Base-by-base conservation (phyloP, 352 stramenopile genomes). In the Phytophthora syringae region DNA sequence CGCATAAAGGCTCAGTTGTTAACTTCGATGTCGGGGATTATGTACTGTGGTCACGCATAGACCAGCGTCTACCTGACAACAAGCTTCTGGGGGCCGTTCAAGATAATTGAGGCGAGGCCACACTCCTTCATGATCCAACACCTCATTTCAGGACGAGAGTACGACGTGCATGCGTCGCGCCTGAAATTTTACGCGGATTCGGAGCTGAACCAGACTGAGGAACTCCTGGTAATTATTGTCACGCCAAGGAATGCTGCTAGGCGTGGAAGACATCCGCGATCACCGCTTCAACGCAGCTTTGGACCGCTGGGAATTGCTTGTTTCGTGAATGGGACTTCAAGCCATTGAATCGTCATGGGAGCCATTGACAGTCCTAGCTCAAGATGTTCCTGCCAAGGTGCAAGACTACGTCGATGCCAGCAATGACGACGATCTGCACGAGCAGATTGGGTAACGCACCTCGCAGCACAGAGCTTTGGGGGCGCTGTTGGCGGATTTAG, bases 1-100 rank as follows among this genome's bases (percentile, higher is more conserved):
- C n/a, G n/a, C 12, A 34, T 22, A 24, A 65, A 32, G 45, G n/a
- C 5, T 42, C 6, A 11, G 16, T 22, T 24, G 44, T 20, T 40
- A 68, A 61, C 40, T 68, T 54, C 37, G 18, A 24, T 2, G 52
- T 63, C 15, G 60, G 52, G n/a, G 60, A 64, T 43, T 63, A 44
- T 28, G 60, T 64, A 12, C 39, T 69, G 2, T 69, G 52, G 60
- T 69, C 51, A 10, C 15, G 52, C 7, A 52, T 69, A 7, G 52
- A 64, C 42, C 13, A 27, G 24, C 28, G 60, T 6, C 44, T 69
- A n/a, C 11, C 60, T 6, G 22, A 30, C 5, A 22, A 45, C 52
- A 69, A 69, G 30, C 43, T 69, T 3, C 12, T 64, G 3, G 52
- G 18, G 60, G 15, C 52, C 52, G 4, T 69, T 69, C 36, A 45